phyloP scores from a whole-genome alignment of 73 alveolate genomes.

The Stentor coeruleus region DNA sequence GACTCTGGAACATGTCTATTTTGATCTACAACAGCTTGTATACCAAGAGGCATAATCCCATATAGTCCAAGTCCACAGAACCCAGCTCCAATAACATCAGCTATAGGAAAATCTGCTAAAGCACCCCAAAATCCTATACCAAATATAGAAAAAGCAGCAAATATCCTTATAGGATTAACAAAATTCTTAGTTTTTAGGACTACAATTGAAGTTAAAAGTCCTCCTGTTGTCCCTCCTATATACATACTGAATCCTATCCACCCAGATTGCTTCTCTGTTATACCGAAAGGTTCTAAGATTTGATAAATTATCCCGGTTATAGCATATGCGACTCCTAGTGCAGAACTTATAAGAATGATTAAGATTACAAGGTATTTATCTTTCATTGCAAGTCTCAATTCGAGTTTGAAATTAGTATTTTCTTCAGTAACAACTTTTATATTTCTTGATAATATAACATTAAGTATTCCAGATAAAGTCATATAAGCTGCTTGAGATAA shows the following conservation, averaged over 20 bases:
- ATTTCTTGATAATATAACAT: neutral
- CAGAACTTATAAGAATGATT: slow-evolving; percentile 15
- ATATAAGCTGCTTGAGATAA: slow-evolving; percentile 1
- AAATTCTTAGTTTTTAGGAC: neutral
- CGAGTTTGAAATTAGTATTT: neutral
- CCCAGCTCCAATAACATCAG: neutral
- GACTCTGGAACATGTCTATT: slow-evolving; percentile 14
- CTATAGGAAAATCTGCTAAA: neutral
- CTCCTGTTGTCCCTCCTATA: slow-evolving; percentile 23
- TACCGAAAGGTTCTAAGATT: neutral
- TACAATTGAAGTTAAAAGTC: neutral
- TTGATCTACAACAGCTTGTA: slow-evolving; percentile 7
- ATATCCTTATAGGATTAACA: neutral
- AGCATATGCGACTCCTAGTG: slow-evolving; percentile 23
- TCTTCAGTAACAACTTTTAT: neutral
- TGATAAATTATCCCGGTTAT: slow-evolving; percentile 12
- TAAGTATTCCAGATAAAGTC: neutral
- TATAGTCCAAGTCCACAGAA: slow-evolving; percentile 14
- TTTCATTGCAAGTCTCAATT: neutral
- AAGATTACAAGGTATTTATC: neutral
- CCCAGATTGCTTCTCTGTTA: slow-evolving; percentile 14
- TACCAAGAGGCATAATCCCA: slow-evolving; percentile 22
- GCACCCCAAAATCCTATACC: slow-evolving; percentile 28
- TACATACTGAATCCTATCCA: slow-evolving; percentile 17
- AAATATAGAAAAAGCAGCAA: neutral